These are phyloP conservation scores for Xylariales sp. DNA, from an alignment of 2,329 filamentous ascomycete genomes.

Conservation along the genomic window DNA sequence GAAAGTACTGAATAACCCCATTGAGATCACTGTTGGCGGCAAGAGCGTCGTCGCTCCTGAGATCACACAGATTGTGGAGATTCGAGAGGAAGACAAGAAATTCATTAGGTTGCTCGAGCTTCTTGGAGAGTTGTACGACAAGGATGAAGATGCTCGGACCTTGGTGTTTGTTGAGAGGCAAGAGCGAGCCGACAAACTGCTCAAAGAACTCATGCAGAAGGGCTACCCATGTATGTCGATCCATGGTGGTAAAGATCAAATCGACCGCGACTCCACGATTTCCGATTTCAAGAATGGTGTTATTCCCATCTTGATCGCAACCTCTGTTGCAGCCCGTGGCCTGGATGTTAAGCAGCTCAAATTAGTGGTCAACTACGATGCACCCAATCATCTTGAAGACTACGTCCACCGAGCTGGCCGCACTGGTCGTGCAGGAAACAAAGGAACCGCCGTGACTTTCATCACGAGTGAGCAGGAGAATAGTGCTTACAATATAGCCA, in stretches of 20 bases:
- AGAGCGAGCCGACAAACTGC: slow-evolving; percentile 78
- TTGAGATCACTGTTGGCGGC: slow-evolving; percentile 90
- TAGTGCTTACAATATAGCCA: slow-evolving; percentile 81
- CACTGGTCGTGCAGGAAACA: slow-evolving; percentile 91
- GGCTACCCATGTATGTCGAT: slow-evolving; percentile 91
- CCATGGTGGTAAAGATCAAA: slow-evolving; percentile 89
- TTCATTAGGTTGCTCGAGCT: slow-evolving; percentile 81
- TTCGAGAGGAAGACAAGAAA: slow-evolving; percentile 77
- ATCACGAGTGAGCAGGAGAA: slow-evolving; percentile 88
- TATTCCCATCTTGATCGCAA: slow-evolving; percentile 86
- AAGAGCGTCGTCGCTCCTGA: slow-evolving; percentile 81
- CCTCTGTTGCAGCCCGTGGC: slow-evolving; percentile 90
- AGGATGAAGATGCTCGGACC: slow-evolving; percentile 84
- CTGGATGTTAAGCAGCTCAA: slow-evolving; percentile 95
- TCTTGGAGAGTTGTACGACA: slow-evolving; percentile 78
- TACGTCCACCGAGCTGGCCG: slow-evolving; percentile 94
- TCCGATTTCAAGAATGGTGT: slow-evolving; percentile 90
- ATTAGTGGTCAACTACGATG: slow-evolving; percentile 93
- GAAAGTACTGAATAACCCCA: slow-evolving; percentile 78
- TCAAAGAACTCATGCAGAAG: slow-evolving; percentile 75
- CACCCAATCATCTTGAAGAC: slow-evolving; percentile 90
- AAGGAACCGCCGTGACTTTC: slow-evolving; percentile 91
- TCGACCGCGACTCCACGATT: slow-evolving; percentile 89
- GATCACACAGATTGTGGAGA: slow-evolving; percentile 91
- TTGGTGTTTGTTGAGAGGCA: slow-evolving; percentile 91